Percentiles rank a stretch among this genome's conserved stretches.
Conservation (phyloP, 345 rosid species). For the Citrus australasica region DNA sequence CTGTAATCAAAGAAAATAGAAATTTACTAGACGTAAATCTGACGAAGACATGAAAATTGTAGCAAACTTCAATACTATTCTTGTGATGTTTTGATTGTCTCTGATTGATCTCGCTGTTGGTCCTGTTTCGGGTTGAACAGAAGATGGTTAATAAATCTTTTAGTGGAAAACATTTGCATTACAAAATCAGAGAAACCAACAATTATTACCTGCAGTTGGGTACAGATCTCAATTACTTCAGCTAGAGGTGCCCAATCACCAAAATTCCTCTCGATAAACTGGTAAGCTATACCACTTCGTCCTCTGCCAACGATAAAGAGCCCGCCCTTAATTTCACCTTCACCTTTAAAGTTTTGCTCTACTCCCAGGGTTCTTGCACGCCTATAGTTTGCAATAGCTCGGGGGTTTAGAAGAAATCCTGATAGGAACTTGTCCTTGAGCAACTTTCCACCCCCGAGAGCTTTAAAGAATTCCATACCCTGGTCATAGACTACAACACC, state of each 20-base stretch:
- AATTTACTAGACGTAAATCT: background rate
- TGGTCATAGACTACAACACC: slow-evolving; percentile 47
- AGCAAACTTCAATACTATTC: slow-evolving; percentile 13
- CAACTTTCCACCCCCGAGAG: slow-evolving; percentile 61
- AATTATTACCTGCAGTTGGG: slow-evolving; percentile 44
- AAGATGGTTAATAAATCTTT: slow-evolving; percentile 2
- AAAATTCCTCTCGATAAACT: slow-evolving; percentile 67
- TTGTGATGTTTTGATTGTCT: slow-evolving; percentile 7
- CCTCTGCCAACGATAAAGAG: slow-evolving; percentile 53
- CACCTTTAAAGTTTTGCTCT: slow-evolving; percentile 53
- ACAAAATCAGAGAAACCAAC: background rate
- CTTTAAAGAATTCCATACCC: slow-evolving; percentile 56
- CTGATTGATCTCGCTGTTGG: slow-evolving; percentile 30
- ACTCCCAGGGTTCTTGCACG: slow-evolving; percentile 52
- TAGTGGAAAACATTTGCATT: background rate
- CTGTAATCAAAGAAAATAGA: background rate
- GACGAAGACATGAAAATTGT: background rate
- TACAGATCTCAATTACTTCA: slow-evolving; percentile 52
- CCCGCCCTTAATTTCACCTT: slow-evolving; percentile 67
- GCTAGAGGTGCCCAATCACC: slow-evolving; percentile 66
- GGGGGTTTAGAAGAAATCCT: slow-evolving; percentile 59
- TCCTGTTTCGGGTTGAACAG: slow-evolving; percentile 32
- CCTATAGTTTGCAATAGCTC: slow-evolving; percentile 63
- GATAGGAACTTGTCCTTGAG: slow-evolving; percentile 60
- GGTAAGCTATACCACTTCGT: slow-evolving; percentile 53